Evolutionary conservation across 2,329 filamentous ascomycete species (phyloP).

Genomic region (Aspergillus fumigatus): DNA sequence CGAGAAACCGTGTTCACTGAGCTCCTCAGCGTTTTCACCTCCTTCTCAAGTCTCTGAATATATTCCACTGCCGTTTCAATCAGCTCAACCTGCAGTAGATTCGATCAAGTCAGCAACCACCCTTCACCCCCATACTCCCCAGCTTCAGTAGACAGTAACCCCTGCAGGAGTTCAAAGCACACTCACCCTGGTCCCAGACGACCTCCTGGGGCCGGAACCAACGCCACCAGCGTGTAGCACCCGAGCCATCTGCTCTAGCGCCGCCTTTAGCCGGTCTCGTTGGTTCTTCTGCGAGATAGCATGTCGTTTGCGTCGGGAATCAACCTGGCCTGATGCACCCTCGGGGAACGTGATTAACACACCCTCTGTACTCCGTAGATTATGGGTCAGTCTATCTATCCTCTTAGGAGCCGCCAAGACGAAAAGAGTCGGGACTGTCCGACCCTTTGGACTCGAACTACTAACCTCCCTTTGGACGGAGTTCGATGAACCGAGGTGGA

Average conservation of each 20-base stretch:
- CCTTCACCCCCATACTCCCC: not conserved
- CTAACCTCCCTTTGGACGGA: slow-evolving; percentile 4
- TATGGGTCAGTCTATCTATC: not conserved
- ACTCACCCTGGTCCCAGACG: not conserved
- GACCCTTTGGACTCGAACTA: not conserved
- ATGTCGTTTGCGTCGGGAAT: slow-evolving; percentile 3
- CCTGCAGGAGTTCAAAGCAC: not conserved
- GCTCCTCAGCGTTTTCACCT: not conserved
- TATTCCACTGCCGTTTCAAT: slow-evolving; percentile 13
- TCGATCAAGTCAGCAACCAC: not conserved
- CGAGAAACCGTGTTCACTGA: not conserved
- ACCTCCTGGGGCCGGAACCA: not conserved
- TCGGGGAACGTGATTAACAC: slow-evolving; percentile 4
- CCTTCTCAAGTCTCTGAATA: slow-evolving; percentile 8
- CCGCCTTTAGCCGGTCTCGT: slow-evolving; percentile 2
- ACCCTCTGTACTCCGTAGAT: not conserved
- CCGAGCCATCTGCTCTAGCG: slow-evolving; percentile 5
- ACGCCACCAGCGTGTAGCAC: slow-evolving; percentile 1
- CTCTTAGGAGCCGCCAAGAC: not conserved
- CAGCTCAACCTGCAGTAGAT: slow-evolving; percentile 8
- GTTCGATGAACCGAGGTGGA: not conserved
- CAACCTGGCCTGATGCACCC: not conserved
- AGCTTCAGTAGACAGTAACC: not conserved
- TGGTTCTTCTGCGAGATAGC: slow-evolving; percentile 5
- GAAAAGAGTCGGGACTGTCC: not conserved